Percentiles rank a stretch among this genome's conserved stretches.
Conservation (phyloP, 768 basidiomycete genomes). For the Astraeus odoratus region DNA sequence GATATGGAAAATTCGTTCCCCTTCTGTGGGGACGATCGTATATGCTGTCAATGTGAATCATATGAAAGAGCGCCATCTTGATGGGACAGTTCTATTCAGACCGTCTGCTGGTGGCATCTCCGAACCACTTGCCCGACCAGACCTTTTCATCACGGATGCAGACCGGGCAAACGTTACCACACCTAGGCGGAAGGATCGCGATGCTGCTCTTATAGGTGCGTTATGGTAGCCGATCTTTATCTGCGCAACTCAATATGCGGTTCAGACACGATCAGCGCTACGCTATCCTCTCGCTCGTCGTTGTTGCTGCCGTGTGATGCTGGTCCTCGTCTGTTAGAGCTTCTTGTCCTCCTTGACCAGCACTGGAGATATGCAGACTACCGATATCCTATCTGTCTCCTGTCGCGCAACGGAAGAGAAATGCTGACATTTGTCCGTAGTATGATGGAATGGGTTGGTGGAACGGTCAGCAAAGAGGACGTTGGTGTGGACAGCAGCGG, state of each 20-base stretch:
- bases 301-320: constrained; percentile 90
- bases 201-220: constrained; percentile 78
- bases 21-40: constrained; percentile 90
- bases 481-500: constrained; percentile 71
- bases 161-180: constrained; percentile 78
- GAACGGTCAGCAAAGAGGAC: constrained; percentile 89
- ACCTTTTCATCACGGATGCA: constrained; percentile 90
- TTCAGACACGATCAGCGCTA: constrained; percentile 82
- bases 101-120: constrained; percentile 71
- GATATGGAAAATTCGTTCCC: constrained; percentile 98
- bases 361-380: constrained; percentile 91
- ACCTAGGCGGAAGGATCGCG: constrained; percentile 84
- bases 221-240: constrained; percentile 6
- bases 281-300: constrained; percentile 72
- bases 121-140: constrained; percentile 83
- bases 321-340: constrained; percentile 89
- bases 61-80: constrained; percentile 90
- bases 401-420: constrained; percentile 85
- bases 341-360: constrained; percentile 93
- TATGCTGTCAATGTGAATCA: constrained; percentile 97
- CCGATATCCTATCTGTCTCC: constrained; percentile 86
- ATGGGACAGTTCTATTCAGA: constrained; percentile 83
- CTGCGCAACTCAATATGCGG: constrained; percentile 1
- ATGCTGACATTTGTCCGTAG: constrained; percentile 91
- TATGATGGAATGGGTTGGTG: constrained; percentile 99